Conservation (phyloP, 306 rosid genomes). For the Datisca glomerata region DNA sequence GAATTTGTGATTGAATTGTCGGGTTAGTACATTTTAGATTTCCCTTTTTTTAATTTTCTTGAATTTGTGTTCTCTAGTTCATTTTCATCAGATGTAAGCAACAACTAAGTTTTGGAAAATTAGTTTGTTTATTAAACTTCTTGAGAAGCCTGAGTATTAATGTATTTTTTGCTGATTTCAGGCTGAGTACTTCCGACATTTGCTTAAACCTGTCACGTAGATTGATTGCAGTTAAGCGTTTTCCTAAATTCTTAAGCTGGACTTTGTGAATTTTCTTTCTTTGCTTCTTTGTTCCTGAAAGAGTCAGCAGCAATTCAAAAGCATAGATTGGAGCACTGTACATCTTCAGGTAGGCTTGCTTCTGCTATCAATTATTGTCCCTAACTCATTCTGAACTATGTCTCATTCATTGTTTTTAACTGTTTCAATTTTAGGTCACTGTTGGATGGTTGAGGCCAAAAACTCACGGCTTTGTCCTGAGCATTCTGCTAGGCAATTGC, state of each 20-base stretch:
- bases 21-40: not conserved
- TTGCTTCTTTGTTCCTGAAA: constrained; percentile 15
- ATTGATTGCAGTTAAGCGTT: constrained; percentile 12
- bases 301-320: constrained; percentile 28
- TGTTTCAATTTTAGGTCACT: constrained; percentile 22
- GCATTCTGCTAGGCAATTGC: constrained; percentile 41
- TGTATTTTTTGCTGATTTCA: constrained; percentile 22
- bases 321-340: constrained; percentile 19
- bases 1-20: not conserved
- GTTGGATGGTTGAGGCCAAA: constrained; percentile 54
- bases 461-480: constrained; percentile 26
- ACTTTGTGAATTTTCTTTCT: constrained; percentile 27
- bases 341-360: constrained; percentile 25
- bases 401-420: constrained; percentile 8
- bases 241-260: constrained; percentile 24
- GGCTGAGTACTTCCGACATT: constrained; percentile 85
- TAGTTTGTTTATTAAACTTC: not conserved
- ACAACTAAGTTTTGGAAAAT: too few species aligned
- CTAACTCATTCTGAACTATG: not conserved
- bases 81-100: too few species aligned
- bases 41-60: not conserved
- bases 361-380: constrained; percentile 1
- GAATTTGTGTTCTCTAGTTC: not conserved
- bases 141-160: not conserved
- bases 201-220: constrained; percentile 94